These are phyloP conservation scores for Poa pratensis DNA, from an alignment of 176 grass and related monocot species.

Conservation along the genomic window DNA sequence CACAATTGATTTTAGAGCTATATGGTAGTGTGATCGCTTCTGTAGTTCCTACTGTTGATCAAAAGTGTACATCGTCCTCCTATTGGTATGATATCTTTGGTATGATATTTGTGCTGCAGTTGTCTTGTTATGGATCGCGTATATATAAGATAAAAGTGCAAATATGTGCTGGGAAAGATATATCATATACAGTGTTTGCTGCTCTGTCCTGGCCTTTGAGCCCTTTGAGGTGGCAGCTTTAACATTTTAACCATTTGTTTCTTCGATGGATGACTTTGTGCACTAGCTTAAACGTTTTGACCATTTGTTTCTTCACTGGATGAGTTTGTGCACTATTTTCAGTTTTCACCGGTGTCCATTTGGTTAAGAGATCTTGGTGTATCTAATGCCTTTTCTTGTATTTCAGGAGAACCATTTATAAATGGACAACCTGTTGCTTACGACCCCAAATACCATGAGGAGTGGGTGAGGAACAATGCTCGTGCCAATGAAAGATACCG, in stretches of 20 bases:
- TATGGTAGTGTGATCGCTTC: neutral
- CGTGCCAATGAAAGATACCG: slow-evolving; percentile 65
- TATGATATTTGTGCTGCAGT: neutral
- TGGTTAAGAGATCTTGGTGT: neutral
- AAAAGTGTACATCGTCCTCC: neutral
- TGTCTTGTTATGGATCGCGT: neutral
- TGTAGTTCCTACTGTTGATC: neutral
- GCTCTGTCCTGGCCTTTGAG: neutral
- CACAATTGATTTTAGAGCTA: neutral
- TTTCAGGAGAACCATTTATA: slow-evolving; percentile 91
- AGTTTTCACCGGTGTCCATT: neutral
- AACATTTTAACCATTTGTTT: neutral
- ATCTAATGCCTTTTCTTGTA: slow-evolving; percentile 17
- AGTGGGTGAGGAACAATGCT: slow-evolving; percentile 77
- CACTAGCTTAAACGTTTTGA: neutral
- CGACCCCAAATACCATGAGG: slow-evolving; percentile 87
- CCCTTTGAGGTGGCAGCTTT: neutral
- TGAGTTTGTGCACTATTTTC: neutral
- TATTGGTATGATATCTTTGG: neutral
- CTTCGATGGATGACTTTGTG: too few species aligned
- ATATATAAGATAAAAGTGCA: neutral
- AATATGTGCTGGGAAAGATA: neutral
- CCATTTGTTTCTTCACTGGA: neutral
- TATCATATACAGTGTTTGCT: neutral
- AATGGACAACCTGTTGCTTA: slow-evolving; percentile 86